phyloP scores from a whole-genome alignment of 192 early-diverging fungal genomes.

The Gamsiella multidivaricata region DNA sequence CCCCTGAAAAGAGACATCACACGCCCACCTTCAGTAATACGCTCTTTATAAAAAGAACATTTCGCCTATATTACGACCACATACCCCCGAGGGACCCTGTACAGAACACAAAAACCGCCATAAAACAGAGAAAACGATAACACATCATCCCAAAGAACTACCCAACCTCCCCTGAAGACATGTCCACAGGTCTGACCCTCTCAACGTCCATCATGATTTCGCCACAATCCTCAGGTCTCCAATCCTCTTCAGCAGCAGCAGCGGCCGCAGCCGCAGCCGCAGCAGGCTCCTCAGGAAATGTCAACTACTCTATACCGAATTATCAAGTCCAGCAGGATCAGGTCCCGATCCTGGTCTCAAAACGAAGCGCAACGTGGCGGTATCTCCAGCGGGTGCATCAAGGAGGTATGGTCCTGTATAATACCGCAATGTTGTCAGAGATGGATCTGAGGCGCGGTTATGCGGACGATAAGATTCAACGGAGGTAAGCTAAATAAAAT shows the following conservation, averaged over 20 bases:
- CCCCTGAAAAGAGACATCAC: neutral
- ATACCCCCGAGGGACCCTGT: too few species aligned
- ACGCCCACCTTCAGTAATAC: too few species aligned
- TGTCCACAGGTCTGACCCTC: neutral
- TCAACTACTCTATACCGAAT: neutral
- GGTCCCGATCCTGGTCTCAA: conserved; percentile 7
- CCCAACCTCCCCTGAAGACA: too few species aligned
- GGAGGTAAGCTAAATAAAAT: conserved; percentile 21
- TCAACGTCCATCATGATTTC: neutral
- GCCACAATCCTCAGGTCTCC: neutral
- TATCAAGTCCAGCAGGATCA: conserved; percentile 14
- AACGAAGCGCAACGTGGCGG: conserved; percentile 43
- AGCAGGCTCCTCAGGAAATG: neutral
- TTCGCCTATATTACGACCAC: too few species aligned
- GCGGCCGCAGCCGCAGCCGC: neutral
- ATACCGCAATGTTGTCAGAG: conserved; percentile 41
- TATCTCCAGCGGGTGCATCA: conserved; percentile 45
- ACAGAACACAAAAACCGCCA: conserved; percentile 1
- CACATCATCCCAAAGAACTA: too few species aligned
- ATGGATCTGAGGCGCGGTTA: conserved; percentile 31
- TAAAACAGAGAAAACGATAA: too few species aligned
- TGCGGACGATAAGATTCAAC: conserved; percentile 37
- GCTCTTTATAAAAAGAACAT: too few species aligned
- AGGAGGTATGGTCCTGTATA: conserved; percentile 47
- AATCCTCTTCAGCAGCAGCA: neutral